Evolutionary conservation across 1,284 basidiomycete genomes (phyloP).

Genomic region (Moniliella sp.): DNA sequence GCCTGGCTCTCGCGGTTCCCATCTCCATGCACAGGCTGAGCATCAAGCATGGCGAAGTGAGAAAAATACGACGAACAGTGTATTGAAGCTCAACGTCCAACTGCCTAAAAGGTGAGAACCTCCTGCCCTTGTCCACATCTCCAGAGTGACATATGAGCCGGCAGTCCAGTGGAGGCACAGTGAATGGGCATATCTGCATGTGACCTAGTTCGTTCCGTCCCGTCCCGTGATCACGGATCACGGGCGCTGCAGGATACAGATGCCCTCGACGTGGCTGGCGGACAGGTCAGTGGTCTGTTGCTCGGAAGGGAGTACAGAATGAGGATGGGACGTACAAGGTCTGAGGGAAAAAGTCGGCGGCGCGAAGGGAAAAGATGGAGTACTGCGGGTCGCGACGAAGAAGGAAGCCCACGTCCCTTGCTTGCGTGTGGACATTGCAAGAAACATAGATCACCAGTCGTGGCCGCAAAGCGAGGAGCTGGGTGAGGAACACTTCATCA

Average conservation of each 20-base stretch:
- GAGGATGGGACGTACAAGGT: slow-evolving; percentile 10
- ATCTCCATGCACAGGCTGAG: too few species aligned
- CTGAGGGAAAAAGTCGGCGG: slow-evolving; percentile 31
- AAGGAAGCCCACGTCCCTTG: slow-evolving; percentile 33
- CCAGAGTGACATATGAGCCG: too few species aligned
- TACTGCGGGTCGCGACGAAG: slow-evolving; percentile 12
- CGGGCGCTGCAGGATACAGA: slow-evolving; percentile 12
- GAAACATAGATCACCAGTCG: slow-evolving; percentile 26
- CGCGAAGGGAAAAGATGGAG: slow-evolving; percentile 21
- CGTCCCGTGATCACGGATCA: too few species aligned
- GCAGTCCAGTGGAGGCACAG: too few species aligned
- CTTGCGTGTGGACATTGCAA: slow-evolving; percentile 55
- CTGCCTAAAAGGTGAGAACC: too few species aligned
- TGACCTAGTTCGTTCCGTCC: too few species aligned
- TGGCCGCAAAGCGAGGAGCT: slow-evolving; percentile 23
- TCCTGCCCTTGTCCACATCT: too few species aligned
- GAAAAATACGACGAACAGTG: too few species aligned
- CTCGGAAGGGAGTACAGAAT: background rate
- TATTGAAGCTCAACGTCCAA: too few species aligned
- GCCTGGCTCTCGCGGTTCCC: too few species aligned
- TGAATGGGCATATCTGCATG: too few species aligned
- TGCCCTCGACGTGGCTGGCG: slow-evolving; percentile 24
- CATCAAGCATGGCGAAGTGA: too few species aligned
- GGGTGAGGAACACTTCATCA: slow-evolving; percentile 23
- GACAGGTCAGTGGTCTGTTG: background rate